phyloP scores from a whole-genome alignment of 352 stramenopile species.

The Phytophthora agathidicida region DNA sequence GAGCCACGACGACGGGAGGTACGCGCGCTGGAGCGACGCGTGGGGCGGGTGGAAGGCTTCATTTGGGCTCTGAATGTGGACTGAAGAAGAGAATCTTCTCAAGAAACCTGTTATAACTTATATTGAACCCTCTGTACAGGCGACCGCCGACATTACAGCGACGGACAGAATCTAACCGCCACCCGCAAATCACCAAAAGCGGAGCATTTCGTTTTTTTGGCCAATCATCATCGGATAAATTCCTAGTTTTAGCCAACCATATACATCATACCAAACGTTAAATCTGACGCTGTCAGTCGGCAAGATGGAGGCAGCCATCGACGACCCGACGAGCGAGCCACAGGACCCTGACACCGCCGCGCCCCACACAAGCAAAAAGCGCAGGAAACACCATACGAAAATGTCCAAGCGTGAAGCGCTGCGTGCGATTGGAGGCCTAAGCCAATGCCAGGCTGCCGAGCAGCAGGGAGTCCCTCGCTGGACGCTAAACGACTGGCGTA shows the following conservation, averaged over 20 bases:
- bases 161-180: too few relatives aligned
- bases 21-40: slow-evolving; percentile 33
- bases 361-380: neutral
- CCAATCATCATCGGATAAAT: too few relatives aligned
- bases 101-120: too few relatives aligned
- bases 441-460: neutral
- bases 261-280: neutral
- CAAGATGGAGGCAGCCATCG: neutral
- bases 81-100: too few relatives aligned
- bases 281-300: neutral
- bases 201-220: too few relatives aligned
- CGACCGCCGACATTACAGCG: too few relatives aligned
- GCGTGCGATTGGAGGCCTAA: neutral
- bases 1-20: slow-evolving; percentile 15
- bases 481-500: neutral
- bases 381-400: neutral
- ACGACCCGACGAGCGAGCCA: neutral
- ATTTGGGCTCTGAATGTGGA: too few relatives aligned
- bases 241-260: slow-evolving; percentile 1
- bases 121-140: too few relatives aligned
- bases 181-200: too few relatives aligned
- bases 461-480: neutral
- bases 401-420: neutral
- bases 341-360: neutral
- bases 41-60: slow-evolving; percentile 27